A percentile compares a stretch with the other conserved stretches of the same genome.
phyloP scores from a whole-genome alignment of 805 yeast genomes.

The Maudiozyma saulgeensis region DNA sequence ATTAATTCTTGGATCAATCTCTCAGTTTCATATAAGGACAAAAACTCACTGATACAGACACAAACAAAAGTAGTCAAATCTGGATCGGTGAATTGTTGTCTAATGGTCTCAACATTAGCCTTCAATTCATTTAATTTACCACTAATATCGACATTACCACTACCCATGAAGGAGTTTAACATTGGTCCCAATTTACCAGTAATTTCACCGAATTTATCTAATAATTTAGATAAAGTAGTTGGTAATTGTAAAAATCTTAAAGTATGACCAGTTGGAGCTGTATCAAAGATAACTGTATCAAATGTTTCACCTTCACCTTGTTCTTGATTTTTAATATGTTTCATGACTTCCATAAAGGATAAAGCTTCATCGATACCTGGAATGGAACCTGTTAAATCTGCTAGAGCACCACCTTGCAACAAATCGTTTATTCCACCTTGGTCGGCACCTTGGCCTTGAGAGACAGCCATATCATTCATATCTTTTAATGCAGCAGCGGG shows the following conservation, averaged over 20 bases:
- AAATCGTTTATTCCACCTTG: constrained; percentile 25
- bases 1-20: constrained; percentile 94
- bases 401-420: constrained; percentile 34
- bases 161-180: constrained; percentile 69
- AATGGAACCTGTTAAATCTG: constrained; percentile 85
- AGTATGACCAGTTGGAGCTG: constrained; percentile 99
- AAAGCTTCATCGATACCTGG: constrained; percentile 99
- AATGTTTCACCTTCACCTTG: constrained; percentile 38
- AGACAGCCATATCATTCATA: constrained; percentile 46
- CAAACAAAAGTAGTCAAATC: constrained; percentile 92
- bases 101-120: constrained; percentile 63
- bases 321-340: constrained; percentile 80
- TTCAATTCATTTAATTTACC: constrained; percentile 36
- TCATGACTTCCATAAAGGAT: constrained; percentile 95
- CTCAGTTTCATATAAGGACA: constrained; percentile 94
- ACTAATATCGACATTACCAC: constrained; percentile 59
- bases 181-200: constrained; percentile 85
- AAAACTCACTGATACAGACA: constrained; percentile 94
- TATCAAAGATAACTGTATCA: constrained; percentile 89
- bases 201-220: constrained; percentile 79
- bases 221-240: constrained; percentile 76
- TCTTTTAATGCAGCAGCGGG: constrained; percentile 92
- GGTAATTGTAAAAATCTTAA: constrained; percentile 92
- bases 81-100: constrained; percentile 90
- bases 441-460: constrained; percentile 35